Conservation (phyloP, 176 grass and related monocot species). For the Puccinellia tenuiflora region DNA sequence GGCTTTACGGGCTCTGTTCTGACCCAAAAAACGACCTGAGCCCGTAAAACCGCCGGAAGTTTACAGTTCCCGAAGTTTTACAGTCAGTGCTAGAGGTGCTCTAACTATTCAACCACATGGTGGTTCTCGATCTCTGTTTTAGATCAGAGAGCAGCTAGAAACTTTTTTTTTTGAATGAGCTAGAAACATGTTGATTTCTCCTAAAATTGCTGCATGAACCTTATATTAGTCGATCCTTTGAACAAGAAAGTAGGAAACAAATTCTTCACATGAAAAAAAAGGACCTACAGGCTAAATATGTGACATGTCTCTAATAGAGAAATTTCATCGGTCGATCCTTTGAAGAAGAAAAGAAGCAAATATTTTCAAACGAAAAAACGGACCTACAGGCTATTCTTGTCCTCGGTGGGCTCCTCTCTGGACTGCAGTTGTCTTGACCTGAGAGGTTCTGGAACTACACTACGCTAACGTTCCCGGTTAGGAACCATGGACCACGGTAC, state of each 20-base stretch:
- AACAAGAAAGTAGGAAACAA: not conserved
- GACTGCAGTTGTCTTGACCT: not conserved
- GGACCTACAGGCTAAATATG: not conserved
- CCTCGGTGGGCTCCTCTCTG: not conserved
- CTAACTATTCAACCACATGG: too few relatives aligned
- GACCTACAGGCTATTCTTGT: not conserved
- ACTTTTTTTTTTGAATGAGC: not conserved
- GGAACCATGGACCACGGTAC: not conserved
- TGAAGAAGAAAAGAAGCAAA: not conserved
- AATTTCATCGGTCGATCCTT: too few relatives aligned
- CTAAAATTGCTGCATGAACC: not conserved
- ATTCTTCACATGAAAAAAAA: not conserved
- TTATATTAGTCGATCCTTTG: not conserved
- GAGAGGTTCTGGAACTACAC: slow-evolving; percentile 19
- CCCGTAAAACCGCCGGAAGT: too few relatives aligned
- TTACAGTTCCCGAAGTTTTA: too few relatives aligned
- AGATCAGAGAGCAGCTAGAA: too few relatives aligned
- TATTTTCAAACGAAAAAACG: not conserved
- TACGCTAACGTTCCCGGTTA: not conserved
- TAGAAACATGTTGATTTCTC: not conserved
- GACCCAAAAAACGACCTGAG: too few relatives aligned
- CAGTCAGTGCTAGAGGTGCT: too few relatives aligned
- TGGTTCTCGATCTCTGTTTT: too few relatives aligned
- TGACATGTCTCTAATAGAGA: too few relatives aligned
- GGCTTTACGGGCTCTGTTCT: too few relatives aligned